Evolutionary conservation across 352 stramenopile genomes (phyloP).

Genomic region (Pythium monospermum): DNA sequence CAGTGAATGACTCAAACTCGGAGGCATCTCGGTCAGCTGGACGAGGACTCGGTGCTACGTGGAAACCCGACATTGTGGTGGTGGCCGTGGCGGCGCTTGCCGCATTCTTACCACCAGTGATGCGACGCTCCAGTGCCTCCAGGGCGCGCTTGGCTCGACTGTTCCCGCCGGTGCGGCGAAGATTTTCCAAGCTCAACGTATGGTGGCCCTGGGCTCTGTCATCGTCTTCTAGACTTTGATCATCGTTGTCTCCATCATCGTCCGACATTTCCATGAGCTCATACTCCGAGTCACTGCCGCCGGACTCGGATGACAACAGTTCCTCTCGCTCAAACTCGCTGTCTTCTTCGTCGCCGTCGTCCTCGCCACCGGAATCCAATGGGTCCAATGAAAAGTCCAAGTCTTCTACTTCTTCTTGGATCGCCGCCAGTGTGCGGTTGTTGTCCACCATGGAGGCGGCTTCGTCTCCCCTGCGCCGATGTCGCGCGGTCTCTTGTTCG

Average conservation of each 20-base stretch:
- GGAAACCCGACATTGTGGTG: conserved; percentile 41
- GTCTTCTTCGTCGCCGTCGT: conserved; percentile 56
- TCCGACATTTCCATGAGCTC: conserved; percentile 73
- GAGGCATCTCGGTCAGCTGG: too few relatives aligned
- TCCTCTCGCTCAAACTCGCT: conserved; percentile 85
- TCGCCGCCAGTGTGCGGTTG: conserved; percentile 6
- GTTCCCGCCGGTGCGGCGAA: conserved; percentile 33
- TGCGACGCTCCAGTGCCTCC: conserved; percentile 58
- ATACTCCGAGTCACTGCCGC: conserved; percentile 73
- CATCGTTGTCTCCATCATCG: conserved; percentile 35
- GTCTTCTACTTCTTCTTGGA: conserved; percentile 13
- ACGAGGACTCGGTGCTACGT: too few relatives aligned
- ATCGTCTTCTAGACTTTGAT: conserved; percentile 26
- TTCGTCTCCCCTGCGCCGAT: too few relatives aligned
- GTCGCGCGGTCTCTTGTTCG: conserved; percentile 13
- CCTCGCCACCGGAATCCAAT: conserved; percentile 20
- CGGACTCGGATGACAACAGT: conserved; percentile 63
- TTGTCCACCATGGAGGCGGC: neutral
- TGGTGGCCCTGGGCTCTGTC: conserved; percentile 13
- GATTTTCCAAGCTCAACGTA: conserved; percentile 55
- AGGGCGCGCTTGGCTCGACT: conserved; percentile 50
- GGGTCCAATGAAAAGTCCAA: neutral
- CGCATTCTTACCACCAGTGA: too few relatives aligned
- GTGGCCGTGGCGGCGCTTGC: conserved; percentile 13
- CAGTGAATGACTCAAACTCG: conserved; percentile 97